These are phyloP conservation scores for Ceratobasidium theobromae DNA, from an alignment of 1,284 basidiomycete genomes.

Conservation along the genomic window DNA sequence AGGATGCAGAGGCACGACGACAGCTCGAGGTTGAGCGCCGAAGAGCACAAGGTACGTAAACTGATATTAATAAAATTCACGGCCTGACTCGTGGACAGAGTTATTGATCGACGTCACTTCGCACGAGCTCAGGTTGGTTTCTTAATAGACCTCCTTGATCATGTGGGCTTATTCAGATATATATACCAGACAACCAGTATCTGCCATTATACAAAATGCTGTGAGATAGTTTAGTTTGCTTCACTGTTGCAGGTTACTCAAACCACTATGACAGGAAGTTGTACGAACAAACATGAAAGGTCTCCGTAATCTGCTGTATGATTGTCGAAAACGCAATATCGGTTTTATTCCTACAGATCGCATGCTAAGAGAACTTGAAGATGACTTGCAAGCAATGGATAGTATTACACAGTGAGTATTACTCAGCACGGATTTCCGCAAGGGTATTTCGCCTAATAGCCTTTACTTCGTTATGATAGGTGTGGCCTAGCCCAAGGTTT, in stretches of 20 bases:
- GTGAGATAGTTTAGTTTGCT: not conserved
- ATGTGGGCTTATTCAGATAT: not conserved
- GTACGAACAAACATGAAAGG: constrained; percentile 37
- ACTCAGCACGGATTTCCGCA: not conserved
- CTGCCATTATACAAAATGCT: constrained; percentile 37
- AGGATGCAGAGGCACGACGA: constrained; percentile 34
- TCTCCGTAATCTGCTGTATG: constrained; percentile 22
- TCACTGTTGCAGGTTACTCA: not conserved
- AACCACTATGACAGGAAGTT: not conserved
- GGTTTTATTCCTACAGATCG: constrained; percentile 33
- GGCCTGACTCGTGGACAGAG: constrained; percentile 33
- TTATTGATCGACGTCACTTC: constrained; percentile 41
- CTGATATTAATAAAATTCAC: not conserved
- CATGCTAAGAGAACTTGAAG: constrained; percentile 44
- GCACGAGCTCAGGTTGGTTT: constrained; percentile 37
- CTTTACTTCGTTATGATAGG: not conserved
- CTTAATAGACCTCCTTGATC: not conserved
- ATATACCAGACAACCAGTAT: constrained; percentile 41
- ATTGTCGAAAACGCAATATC: not conserved
- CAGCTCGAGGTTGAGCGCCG: constrained; percentile 39
- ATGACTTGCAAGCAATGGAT: constrained; percentile 43
- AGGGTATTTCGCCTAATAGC: no score
- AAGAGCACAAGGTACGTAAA: constrained; percentile 38
- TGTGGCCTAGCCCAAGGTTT: constrained; percentile 24
- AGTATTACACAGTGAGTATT: constrained; percentile 22